A percentile compares a stretch with the other conserved stretches of the same genome.
phyloP scores from a whole-genome alignment of 805 yeast genomes.

The Metschnikowia anglica region DNA sequence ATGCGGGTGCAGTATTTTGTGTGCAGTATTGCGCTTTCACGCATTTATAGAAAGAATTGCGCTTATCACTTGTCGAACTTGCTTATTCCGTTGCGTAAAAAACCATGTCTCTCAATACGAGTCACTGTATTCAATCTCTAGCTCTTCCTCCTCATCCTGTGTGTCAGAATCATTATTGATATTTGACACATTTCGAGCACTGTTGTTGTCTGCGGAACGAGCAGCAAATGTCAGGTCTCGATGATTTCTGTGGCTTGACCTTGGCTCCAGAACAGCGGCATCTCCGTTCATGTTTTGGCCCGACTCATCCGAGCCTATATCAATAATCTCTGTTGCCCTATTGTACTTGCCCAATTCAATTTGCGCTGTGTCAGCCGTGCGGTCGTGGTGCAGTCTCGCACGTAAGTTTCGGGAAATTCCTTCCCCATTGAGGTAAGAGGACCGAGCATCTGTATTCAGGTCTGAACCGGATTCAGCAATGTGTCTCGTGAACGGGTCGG shows the following conservation, averaged over 20 bases:
- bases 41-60: no score
- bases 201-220: not conserved
- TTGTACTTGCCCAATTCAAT: not conserved
- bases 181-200: not conserved
- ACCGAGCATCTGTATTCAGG: not conserved
- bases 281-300: no score
- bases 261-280: no score
- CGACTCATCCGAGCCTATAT: constrained; percentile 4
- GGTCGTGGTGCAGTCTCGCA: constrained; percentile 1
- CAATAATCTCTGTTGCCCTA: not conserved
- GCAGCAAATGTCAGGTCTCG: not conserved
- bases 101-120: no score
- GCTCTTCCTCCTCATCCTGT: constrained; percentile 19
- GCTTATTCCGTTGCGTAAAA: no score
- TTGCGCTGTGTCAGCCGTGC: not conserved
- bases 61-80: no score
- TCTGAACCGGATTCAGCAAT: not conserved
- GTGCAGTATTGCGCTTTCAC: no score
- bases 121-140: constrained; percentile 25
- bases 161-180: not conserved
- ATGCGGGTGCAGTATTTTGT: no score
- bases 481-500: not conserved
- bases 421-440: constrained; percentile 2
- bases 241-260: no score
- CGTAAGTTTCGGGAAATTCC: constrained; percentile 3